Conservation (phyloP, 2,329 filamentous ascomycete species). For the Fusarium palustre region DNA sequence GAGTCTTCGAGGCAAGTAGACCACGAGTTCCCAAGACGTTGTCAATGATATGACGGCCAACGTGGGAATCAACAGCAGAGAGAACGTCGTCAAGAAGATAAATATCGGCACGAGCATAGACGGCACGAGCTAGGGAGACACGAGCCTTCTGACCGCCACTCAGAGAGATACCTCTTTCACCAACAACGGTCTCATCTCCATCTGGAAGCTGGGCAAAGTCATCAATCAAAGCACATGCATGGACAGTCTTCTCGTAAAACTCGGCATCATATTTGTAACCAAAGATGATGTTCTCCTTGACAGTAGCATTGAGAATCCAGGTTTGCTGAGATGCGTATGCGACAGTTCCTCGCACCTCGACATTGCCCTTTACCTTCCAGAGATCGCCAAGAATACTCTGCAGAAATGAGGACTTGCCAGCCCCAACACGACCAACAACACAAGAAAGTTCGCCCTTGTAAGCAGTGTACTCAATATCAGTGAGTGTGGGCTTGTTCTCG, state of each 20-base stretch:
- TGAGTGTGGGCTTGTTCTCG: constrained; percentile 75
- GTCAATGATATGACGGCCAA: constrained; percentile 93
- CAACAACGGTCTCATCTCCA: constrained; percentile 95
- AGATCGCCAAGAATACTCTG: constrained; percentile 90
- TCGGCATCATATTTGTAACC: constrained; percentile 92
- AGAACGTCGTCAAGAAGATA: constrained; percentile 95
- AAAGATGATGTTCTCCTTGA: constrained; percentile 97
- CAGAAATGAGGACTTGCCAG: constrained; percentile 93
- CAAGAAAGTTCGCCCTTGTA: constrained; percentile 95
- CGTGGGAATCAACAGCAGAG: constrained; percentile 98
- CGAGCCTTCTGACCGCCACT: constrained; percentile 97
- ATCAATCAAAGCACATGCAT: constrained; percentile 89
- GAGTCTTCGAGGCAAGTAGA: constrained; percentile 84
- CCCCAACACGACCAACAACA: constrained; percentile 91
- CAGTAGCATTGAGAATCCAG: constrained; percentile 98
- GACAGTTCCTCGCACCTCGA: constrained; percentile 82
- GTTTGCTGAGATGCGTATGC: constrained; percentile 94
- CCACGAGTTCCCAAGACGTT: constrained; percentile 90
- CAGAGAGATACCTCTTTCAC: constrained; percentile 94
- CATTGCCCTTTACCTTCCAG: constrained; percentile 87
- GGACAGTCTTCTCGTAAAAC: constrained; percentile 93
- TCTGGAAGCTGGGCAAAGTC: constrained; percentile 94
- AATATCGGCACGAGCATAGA: constrained; percentile 96
- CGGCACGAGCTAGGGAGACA: constrained; percentile 89
- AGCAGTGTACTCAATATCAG: constrained; percentile 87